Conservation (phyloP, 495 filamentous ascomycete species). For the Staphylotrichum tortipilum region DNA sequence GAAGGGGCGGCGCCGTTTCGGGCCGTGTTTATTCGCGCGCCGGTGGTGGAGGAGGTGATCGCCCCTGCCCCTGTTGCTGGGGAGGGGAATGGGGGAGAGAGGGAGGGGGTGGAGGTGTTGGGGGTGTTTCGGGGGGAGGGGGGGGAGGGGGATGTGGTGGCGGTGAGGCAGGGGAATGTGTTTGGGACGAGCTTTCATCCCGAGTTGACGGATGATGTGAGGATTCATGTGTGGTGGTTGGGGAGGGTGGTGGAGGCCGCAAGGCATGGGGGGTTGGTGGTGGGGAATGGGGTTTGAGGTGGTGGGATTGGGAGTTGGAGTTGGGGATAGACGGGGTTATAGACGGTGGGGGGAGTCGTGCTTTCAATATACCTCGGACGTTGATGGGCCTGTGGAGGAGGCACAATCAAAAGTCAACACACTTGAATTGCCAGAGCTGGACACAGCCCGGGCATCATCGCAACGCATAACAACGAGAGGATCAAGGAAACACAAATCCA, state of each 20-base stretch:
- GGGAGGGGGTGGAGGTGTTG: constrained; percentile 50
- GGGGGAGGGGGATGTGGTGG: constrained; percentile 73
- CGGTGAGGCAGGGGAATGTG: constrained; percentile 85
- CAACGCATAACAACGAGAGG: too few relatives aligned
- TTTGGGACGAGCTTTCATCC: constrained; percentile 97
- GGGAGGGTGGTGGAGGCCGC: constrained; percentile 48
- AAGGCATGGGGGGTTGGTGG: constrained; percentile 10
- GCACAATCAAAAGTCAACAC: too few relatives aligned
- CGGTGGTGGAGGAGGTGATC: constrained; percentile 80
- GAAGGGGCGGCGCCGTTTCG: constrained; percentile 46
- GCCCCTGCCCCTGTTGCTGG: too few relatives aligned
- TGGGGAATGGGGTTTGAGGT: not conserved
- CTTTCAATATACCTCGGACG: too few relatives aligned
- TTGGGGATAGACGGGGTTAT: not conserved
- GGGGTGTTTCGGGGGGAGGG: constrained; percentile 31
- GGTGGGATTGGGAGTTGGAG: not conserved
- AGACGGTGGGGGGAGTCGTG: too few relatives aligned
- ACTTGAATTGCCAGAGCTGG: too few relatives aligned
- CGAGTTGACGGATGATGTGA: constrained; percentile 77
- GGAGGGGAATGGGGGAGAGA: constrained; percentile 34
- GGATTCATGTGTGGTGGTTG: constrained; percentile 95
- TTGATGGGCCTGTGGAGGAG: too few relatives aligned
- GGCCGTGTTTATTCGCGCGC: constrained; percentile 88
- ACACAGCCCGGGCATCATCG: too few relatives aligned
- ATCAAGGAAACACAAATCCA: too few relatives aligned